Conservation (phyloP, 192 early-diverging fungal species). For the Backusella psychrophila region DNA sequence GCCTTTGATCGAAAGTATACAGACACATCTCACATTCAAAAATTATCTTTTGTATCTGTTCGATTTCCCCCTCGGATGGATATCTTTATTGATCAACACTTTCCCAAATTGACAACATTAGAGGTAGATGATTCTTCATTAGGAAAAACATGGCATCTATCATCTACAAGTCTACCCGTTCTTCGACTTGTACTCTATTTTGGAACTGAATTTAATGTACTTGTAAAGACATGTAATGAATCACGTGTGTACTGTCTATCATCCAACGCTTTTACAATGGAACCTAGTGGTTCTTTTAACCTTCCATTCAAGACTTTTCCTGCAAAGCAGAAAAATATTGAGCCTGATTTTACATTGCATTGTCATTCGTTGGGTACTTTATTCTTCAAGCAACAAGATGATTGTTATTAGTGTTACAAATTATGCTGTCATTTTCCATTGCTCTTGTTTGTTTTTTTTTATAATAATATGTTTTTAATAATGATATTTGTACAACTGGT, state of each 20-base stretch:
- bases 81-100: background rate
- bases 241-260: background rate
- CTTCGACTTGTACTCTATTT: background rate
- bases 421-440: background rate
- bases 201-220: fast-evolving
- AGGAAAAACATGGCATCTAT: background rate
- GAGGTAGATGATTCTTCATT: background rate
- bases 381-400: background rate
- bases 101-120: background rate
- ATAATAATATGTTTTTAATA: background rate
- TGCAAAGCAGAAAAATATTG: background rate
- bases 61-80: background rate
- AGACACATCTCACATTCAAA: background rate
- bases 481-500: constrained; percentile 8
- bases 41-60: background rate
- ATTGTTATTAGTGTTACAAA: background rate
- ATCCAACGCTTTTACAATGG: too few species aligned
- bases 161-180: background rate
- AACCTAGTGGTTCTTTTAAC: background rate
- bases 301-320: background rate
- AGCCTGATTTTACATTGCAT: background rate
- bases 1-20: background rate
- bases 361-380: background rate
- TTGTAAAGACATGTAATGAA: background rate
- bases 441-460: too few species aligned